These are phyloP conservation scores for Xenosphaeropsis pyriputrescens DNA, from an alignment of 2,329 filamentous ascomycete genomes.

Conservation along the genomic window DNA sequence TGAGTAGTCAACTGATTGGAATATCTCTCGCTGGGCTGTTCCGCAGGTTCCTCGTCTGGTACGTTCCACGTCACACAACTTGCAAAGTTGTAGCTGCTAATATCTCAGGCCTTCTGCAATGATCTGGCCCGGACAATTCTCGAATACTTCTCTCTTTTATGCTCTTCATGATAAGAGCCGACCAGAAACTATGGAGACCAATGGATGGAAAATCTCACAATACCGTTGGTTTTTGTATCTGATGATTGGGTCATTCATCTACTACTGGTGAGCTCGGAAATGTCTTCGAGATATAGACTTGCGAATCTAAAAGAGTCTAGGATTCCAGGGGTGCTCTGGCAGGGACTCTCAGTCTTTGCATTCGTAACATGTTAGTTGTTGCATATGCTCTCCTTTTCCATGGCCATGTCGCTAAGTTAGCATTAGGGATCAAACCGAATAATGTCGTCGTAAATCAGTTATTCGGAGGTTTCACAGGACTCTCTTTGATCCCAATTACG, in stretches of 20 bases:
- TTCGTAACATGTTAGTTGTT: conserved; percentile 50
- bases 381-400: background rate
- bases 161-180: conserved; percentile 46
- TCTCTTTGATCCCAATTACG: conserved; percentile 56
- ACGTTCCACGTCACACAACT: conserved; percentile 2
- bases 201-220: conserved; percentile 28
- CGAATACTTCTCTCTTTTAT: conserved; percentile 30
- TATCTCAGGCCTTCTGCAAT: conserved; percentile 36
- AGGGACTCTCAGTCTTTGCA: conserved; percentile 35
- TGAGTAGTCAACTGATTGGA: conserved; percentile 47
- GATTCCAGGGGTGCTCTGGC: conserved; percentile 24
- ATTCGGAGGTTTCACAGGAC: conserved; percentile 51
- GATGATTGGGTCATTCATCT: conserved; percentile 25
- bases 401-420: background rate
- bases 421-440: conserved; percentile 41
- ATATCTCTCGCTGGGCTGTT: conserved; percentile 47
- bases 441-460: conserved; percentile 57
- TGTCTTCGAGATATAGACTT: conserved; percentile 41
- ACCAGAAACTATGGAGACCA: conserved; percentile 29
- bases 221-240: conserved; percentile 31
- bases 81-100: background rate
- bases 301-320: conserved; percentile 40
- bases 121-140: conserved; percentile 46
- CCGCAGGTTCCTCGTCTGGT: conserved; percentile 37
- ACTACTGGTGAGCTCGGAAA: conserved; percentile 50